These are phyloP conservation scores for Cladosporium cucumerinum DNA, from an alignment of 2,329 filamentous ascomycete genomes.

Conservation along the genomic window DNA sequence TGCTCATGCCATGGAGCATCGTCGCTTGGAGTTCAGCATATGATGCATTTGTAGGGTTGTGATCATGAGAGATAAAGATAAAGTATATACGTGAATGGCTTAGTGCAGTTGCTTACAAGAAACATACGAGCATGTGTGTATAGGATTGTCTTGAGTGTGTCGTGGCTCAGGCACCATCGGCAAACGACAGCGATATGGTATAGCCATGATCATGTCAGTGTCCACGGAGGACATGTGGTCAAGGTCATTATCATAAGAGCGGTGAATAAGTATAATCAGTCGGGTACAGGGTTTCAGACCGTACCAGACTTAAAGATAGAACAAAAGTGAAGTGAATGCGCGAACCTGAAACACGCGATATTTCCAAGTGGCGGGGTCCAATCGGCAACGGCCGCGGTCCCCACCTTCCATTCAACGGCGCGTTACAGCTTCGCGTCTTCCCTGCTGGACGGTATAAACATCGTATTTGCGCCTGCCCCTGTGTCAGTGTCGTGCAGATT, in stretches of 20 bases:
- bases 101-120: background rate
- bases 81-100: background rate
- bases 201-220: background rate
- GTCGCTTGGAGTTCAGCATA: background rate
- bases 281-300: background rate
- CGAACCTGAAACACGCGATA: background rate
- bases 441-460: background rate
- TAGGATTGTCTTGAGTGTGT: background rate
- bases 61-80: background rate
- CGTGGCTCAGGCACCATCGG: background rate
- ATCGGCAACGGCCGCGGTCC: background rate
- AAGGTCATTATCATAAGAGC: background rate
- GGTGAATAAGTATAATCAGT: background rate
- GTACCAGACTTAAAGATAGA: background rate
- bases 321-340: background rate
- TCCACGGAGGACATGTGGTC: background rate
- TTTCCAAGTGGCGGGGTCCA: background rate
- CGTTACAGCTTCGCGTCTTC: conserved; percentile 2
- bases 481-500: background rate
- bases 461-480: conserved; percentile 8
- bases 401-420: conserved; percentile 1
- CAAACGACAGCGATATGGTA: background rate
- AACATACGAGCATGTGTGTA: background rate
- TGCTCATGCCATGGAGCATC: background rate
- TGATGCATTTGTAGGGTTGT: background rate